phyloP scores from a whole-genome alignment of 805 yeast species.

The Sugiyamaella qingdaonensis region DNA sequence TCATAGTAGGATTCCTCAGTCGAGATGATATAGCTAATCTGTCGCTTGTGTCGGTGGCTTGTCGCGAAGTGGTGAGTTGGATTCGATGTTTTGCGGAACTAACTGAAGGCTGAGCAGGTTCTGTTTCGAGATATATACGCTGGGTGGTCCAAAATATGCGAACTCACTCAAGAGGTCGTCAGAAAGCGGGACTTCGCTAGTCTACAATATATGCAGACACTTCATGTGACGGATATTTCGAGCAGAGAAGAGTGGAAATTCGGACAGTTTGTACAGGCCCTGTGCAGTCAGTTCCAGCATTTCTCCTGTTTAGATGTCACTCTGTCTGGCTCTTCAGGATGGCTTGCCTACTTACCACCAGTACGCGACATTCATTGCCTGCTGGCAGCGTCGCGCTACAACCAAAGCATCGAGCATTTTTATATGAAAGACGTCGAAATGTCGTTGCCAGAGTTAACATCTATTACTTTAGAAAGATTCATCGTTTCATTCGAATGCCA shows the following conservation, averaged over 20 bases:
- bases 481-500: conserved; percentile 1
- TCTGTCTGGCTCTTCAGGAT: conserved; percentile 9
- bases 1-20: neutral
- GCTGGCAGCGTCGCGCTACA: neutral
- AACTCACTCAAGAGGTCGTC: neutral
- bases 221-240: neutral
- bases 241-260: neutral
- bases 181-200: neutral
- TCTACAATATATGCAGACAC: neutral
- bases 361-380: neutral
- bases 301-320: neutral
- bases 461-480: neutral
- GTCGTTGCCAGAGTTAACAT: neutral
- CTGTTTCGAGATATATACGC: conserved; percentile 1
- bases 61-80: neutral
- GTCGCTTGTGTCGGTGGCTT: neutral
- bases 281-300: neutral
- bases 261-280: neutral
- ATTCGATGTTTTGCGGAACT: neutral
- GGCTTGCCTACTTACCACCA: conserved; percentile 6
- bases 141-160: neutral
- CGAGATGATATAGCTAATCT: neutral
- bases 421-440: neutral
- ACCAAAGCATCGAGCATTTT: neutral
- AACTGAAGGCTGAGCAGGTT: neutral